Base-by-base conservation (phyloP, 164 flowering plant species). In the Tinospora cordifolia region DNA sequence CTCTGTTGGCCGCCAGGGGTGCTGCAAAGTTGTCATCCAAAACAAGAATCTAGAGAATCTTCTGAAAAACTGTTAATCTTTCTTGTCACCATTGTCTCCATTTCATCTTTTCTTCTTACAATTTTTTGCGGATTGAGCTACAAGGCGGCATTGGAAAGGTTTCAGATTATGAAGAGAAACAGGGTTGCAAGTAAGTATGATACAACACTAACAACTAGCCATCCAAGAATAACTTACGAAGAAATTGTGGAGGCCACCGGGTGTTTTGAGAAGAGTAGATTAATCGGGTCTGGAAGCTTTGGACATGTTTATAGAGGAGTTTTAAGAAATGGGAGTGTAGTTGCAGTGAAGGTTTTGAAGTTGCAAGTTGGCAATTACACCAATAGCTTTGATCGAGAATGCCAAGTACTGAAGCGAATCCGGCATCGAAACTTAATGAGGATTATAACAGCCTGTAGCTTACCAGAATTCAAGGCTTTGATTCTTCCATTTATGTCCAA, bases 401-500 rank as follows among this genome's bases (percentile, higher is more conserved):
- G 78, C 58, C 76, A 80, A 44, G 65, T 80, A n/a, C 26, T 80
- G 74, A 80, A 77, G 71, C 71, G 62, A 62, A 77, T 80, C 62
- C 68, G 78, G 44, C 80, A 80, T 40, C 65, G 78, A 30, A 77
- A 75, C 49, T 49, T 75, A 70, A 80, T 80, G 78, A 77, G 78
- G 38, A 80, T 77, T 19, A 74, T 75, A 51, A 80, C 80, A 47
- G 75, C 83, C 34, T 80, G 79, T 63, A 80, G 78, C 13, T 46
- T 75, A 14, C 75, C 78, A 5, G 80, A 80, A 21, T 77, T 77
- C 75, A 77, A 77, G 59, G 78, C 80, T 38, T 44, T 77, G 71
- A 76, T 80, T 66, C 78, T 80, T 8, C 80, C 82, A 12, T 80
- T 77, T 72, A 77, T 80, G 80, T 72, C 76, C 47, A 77, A 77